A percentile compares a stretch with the other conserved stretches of the same genome.
phyloP scores from a whole-genome alignment of 257 asterid genomes.

The Plantago ovata region DNA sequence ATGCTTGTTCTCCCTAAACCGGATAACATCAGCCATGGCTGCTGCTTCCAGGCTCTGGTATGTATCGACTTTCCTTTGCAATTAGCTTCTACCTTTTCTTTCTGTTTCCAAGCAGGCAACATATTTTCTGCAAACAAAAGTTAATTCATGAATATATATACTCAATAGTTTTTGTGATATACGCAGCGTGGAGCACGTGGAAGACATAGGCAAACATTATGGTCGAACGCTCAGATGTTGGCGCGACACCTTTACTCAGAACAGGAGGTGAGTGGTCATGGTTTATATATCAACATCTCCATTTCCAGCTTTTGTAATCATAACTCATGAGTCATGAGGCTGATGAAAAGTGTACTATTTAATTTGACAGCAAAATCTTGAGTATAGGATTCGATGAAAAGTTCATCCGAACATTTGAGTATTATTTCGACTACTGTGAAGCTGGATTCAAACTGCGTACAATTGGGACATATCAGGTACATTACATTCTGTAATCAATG shows the following conservation, averaged over 20 bases:
- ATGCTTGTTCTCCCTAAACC: slow-evolving; percentile 69
- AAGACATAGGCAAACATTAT: slow-evolving; percentile 83
- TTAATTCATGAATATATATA: not conserved
- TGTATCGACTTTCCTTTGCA: not conserved
- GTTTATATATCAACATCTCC: not conserved
- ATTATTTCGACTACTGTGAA: no score
- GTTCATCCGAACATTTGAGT: no score
- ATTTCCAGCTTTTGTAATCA: not conserved
- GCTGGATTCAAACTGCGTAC: not conserved
- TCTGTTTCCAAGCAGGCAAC: no score
- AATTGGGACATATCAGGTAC: slow-evolving; percentile 5
- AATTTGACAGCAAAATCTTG: no score
- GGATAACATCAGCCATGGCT: slow-evolving; percentile 84
- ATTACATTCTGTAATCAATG: no score
- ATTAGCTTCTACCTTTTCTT: no score
- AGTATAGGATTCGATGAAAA: no score
- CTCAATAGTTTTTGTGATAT: not conserved
- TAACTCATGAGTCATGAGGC: slow-evolving; percentile 36
- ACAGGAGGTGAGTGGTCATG: slow-evolving; percentile 45
- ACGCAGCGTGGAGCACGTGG: slow-evolving; percentile 78
- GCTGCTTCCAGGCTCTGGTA: slow-evolving; percentile 80
- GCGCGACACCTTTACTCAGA: slow-evolving; percentile 68
- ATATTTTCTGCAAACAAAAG: no score
- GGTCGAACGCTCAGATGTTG: slow-evolving; percentile 74
- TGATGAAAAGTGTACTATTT: slow-evolving; percentile 40